Conservation (phyloP, 2,329 filamentous ascomycete species). For the Alternaria gansuensis region DNA sequence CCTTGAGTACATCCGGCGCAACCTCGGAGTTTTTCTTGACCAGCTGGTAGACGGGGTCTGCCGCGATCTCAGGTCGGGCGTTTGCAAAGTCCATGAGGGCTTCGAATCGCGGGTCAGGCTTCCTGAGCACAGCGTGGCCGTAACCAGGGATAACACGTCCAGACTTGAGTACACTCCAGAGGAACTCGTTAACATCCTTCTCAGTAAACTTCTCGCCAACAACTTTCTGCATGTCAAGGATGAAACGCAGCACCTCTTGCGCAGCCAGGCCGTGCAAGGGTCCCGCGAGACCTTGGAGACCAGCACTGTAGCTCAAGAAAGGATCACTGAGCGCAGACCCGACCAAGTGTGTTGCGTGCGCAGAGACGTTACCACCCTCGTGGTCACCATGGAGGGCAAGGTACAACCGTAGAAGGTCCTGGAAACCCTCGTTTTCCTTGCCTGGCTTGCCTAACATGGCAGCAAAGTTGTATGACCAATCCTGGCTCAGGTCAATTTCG, state of each 20-base stretch:
- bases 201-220: slow-evolving; percentile 82
- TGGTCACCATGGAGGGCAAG: slow-evolving; percentile 97
- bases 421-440: slow-evolving; percentile 89
- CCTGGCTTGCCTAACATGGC: slow-evolving; percentile 93
- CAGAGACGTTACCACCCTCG: slow-evolving; percentile 97
- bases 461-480: slow-evolving; percentile 99
- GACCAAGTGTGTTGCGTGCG: slow-evolving; percentile 93
- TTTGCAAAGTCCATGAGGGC: slow-evolving; percentile 96
- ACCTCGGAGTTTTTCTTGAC: slow-evolving; percentile 94
- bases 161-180: slow-evolving; percentile 92
- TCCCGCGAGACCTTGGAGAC: slow-evolving; percentile 93
- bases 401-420: slow-evolving; percentile 92
- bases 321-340: slow-evolving; percentile 93
- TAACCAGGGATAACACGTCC: slow-evolving; percentile 95
- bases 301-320: slow-evolving; percentile 94
- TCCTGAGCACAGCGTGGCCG: slow-evolving; percentile 93
- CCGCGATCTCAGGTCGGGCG: slow-evolving; percentile 81
- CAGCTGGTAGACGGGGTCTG: slow-evolving; percentile 90
- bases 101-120: slow-evolving; percentile 95
- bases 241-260: slow-evolving; percentile 97
- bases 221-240: slow-evolving; percentile 90
- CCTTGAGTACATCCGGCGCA: slow-evolving; percentile 85
- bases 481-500: slow-evolving; percentile 81
- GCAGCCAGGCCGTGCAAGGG: slow-evolving; percentile 92
- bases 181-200: slow-evolving; percentile 84